These are phyloP conservation scores for carrot (Daucus carota) DNA, from an alignment of 129 eudicot genomes.

Conservation along the genomic window DH1_v3.0 NC_030388.2:21099001-21099500, in stretches of 20 bases:
- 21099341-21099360: conserved; percentile 16
- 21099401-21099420: conserved; percentile 24
- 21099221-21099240: conserved; percentile 32
- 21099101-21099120: conserved; percentile 24
- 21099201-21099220: conserved; percentile 49
- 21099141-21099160: conserved; percentile 22
- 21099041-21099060: conserved; percentile 26
- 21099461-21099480: neutral
- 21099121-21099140: conserved; percentile 18
- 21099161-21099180: conserved; percentile 32
- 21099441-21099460: conserved; percentile 11
- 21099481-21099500: neutral
- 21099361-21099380: neutral
- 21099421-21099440: conserved; percentile 16
- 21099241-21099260: conserved; percentile 82
- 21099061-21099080: conserved; percentile 38
- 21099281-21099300: conserved; percentile 28
- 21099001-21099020: conserved; percentile 44
- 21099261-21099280: conserved; percentile 56
- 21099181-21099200: conserved; percentile 62
- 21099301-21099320: conserved; percentile 15
- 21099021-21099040: conserved; percentile 30
- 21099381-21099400: conserved; percentile 11
- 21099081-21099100: conserved; percentile 26
- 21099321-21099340: conserved; percentile 17